These are phyloP conservation scores for Camelina sativa DNA, from an alignment of 345 rosid species.

Conservation along the genomic window DNA sequence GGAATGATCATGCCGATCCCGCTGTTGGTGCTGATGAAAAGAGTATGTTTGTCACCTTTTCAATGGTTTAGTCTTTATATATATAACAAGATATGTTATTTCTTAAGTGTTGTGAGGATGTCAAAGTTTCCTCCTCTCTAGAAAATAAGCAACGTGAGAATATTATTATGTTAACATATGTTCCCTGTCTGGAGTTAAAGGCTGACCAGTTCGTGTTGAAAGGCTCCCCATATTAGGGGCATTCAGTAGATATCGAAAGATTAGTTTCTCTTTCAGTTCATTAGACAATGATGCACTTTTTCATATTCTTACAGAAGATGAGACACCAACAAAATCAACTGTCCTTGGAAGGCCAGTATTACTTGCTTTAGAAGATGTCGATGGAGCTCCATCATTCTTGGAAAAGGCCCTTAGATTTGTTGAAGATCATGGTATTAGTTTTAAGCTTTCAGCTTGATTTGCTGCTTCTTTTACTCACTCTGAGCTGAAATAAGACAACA, in stretches of 20 bases:
- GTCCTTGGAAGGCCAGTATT: slow-evolving; percentile 84
- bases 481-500: slow-evolving; percentile 39
- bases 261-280: slow-evolving; percentile 28
- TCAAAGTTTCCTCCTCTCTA: slow-evolving; percentile 11
- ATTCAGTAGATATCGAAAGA: slow-evolving; percentile 1
- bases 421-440: slow-evolving; percentile 81
- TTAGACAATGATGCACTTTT: slow-evolving; percentile 29
- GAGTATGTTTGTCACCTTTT: slow-evolving; percentile 37
- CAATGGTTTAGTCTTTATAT: slow-evolving; percentile 7
- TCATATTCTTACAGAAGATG: slow-evolving; percentile 55
- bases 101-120: slow-evolving; percentile 10
- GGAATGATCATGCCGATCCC: slow-evolving; percentile 67
- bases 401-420: slow-evolving; percentile 94
- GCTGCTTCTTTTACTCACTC: slow-evolving; percentile 7
- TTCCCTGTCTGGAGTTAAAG: slow-evolving; percentile 22
- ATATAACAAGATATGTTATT: neutral
- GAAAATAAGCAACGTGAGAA: slow-evolving; percentile 9
- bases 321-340: slow-evolving; percentile 56
- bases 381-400: slow-evolving; percentile 96
- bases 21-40: slow-evolving; percentile 52
- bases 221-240: slow-evolving; percentile 24
- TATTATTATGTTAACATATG: slow-evolving; percentile 25
- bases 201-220: slow-evolving; percentile 19
- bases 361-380: slow-evolving; percentile 96
- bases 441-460: slow-evolving; percentile 29